Conservation (phyloP, 2,329 filamentous ascomycete species). For the Penicillium aurantiogriseum region DNA sequence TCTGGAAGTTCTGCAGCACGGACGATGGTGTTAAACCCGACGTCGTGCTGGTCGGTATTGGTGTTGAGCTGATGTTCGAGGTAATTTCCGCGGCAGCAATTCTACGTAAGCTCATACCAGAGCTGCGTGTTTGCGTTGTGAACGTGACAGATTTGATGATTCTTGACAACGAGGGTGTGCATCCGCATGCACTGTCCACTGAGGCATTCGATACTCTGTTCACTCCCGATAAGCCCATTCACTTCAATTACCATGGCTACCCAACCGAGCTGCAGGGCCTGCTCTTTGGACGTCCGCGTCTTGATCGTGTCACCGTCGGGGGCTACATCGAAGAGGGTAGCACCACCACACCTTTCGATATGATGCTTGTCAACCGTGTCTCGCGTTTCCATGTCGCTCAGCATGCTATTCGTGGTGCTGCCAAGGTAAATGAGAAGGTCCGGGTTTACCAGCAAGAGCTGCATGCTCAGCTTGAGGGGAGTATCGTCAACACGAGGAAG, state of each 20-base stretch:
- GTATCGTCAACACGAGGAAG: conserved; percentile 50
- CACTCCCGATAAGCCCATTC: conserved; percentile 54
- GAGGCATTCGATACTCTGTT: conserved; percentile 58
- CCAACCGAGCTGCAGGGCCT: conserved; percentile 59
- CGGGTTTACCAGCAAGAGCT: conserved; percentile 47
- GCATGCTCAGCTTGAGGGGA: conserved; percentile 49
- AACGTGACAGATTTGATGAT: conserved; percentile 69
- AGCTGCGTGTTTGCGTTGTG: conserved; percentile 59
- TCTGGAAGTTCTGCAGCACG: conserved; percentile 63
- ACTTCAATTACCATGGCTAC: conserved; percentile 70
- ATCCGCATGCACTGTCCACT: conserved; percentile 58
- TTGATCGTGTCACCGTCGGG: conserved; percentile 55
- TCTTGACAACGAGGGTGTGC: conserved; percentile 53
- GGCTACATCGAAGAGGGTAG: conserved; percentile 65
- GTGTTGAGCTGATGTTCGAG: conserved; percentile 65
- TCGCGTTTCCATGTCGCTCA: conserved; percentile 61
- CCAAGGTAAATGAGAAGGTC: conserved; percentile 50
- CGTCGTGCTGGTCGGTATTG: conserved; percentile 63
- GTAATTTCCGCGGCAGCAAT: conserved; percentile 61
- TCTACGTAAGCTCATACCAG: conserved; percentile 50
- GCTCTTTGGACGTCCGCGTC: conserved; percentile 56
- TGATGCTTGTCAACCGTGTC: conserved; percentile 64
- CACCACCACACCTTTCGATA: conserved; percentile 68
- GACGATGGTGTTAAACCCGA: conserved; percentile 58
- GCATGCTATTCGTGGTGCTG: conserved; percentile 52